phyloP scores from a whole-genome alignment of 148 eudicot genomes.

The Camellia japonica region DNA sequence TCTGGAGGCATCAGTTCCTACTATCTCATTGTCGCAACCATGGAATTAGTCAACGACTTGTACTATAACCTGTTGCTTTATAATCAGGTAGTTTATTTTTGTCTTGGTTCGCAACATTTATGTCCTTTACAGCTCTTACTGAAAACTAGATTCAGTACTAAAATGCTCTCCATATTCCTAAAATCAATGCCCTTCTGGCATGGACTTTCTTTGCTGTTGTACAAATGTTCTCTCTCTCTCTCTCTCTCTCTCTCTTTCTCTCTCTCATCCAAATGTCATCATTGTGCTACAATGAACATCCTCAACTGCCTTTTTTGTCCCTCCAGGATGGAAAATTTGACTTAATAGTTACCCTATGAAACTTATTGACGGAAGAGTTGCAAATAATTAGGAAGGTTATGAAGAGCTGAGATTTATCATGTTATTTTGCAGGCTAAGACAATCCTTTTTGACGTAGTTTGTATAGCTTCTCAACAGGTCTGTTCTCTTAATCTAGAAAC shows the following conservation, averaged over 20 bases:
- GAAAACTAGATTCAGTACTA: not conserved
- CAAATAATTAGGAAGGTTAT: not conserved
- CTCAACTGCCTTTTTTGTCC: too few relatives aligned
- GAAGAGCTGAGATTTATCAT: not conserved
- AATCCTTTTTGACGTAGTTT: constrained; percentile 7
- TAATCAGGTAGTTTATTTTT: constrained; percentile 23
- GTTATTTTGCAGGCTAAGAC: constrained; percentile 21
- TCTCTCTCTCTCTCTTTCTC: too few relatives aligned
- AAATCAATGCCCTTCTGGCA: not conserved
- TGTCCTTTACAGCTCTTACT: not conserved
- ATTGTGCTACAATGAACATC: too few relatives aligned
- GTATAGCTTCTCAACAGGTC: constrained; percentile 15
- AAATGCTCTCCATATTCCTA: not conserved
- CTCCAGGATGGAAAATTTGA: not conserved
- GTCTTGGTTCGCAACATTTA: not conserved
- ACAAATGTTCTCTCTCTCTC: too few relatives aligned
- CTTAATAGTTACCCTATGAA: not conserved
- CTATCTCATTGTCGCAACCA: constrained; percentile 72
- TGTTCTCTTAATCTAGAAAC: not conserved
- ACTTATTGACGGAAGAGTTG: not conserved
- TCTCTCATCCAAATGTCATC: too few relatives aligned
- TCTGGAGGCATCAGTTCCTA: constrained; percentile 54
- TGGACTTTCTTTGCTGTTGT: too few relatives aligned
- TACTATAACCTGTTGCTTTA: constrained; percentile 6
- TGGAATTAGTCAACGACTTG: constrained; percentile 40